Conservation (phyloP, 2,329 filamentous ascomycete species). For the Scedosporium dehoogii region DNA sequence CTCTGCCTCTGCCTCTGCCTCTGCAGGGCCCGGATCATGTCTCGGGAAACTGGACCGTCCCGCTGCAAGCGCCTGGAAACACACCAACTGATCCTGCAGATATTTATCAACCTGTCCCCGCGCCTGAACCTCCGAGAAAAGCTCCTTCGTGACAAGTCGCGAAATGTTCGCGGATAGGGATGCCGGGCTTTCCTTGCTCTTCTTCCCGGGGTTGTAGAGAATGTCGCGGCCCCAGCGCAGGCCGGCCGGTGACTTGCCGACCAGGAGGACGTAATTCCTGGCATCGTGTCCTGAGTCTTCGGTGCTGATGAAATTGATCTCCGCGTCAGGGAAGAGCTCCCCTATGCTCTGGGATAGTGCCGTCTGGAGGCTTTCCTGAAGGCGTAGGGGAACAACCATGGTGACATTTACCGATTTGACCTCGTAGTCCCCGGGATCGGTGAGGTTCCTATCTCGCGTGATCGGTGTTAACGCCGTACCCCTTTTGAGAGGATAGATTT, state of each 20-base stretch:
- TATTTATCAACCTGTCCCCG: constrained; percentile 43
- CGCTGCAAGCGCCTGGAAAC: constrained; percentile 48
- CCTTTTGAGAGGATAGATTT: constrained; percentile 20
- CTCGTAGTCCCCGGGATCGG: constrained; percentile 18
- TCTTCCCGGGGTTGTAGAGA: constrained; percentile 30
- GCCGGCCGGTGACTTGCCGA: constrained; percentile 37
- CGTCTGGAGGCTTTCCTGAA: constrained; percentile 30
- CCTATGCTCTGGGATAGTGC: constrained; percentile 29
- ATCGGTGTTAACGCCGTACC: constrained; percentile 27
- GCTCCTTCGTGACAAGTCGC: constrained; percentile 30
- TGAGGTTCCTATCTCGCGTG: constrained; percentile 14
- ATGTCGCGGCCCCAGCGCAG: constrained; percentile 40
- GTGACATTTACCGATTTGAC: constrained; percentile 39
- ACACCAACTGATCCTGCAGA: constrained; percentile 51
- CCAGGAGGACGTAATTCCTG: constrained; percentile 46
- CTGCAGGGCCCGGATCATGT: constrained; percentile 11
- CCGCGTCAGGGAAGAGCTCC: constrained; percentile 29
- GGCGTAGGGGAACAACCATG: constrained; percentile 36
- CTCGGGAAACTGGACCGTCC: constrained; percentile 38
- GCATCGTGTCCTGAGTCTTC: constrained; percentile 42
- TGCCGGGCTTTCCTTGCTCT: constrained; percentile 18
- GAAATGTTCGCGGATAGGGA: constrained; percentile 28
- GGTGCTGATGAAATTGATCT: constrained; percentile 32
- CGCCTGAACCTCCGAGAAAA: constrained; percentile 33
- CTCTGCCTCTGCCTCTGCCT: constrained; percentile 6